These are phyloP conservation scores for Epichloe gansuensis DNA, from an alignment of 2,329 filamentous ascomycete genomes.

Conservation along the genomic window DNA sequence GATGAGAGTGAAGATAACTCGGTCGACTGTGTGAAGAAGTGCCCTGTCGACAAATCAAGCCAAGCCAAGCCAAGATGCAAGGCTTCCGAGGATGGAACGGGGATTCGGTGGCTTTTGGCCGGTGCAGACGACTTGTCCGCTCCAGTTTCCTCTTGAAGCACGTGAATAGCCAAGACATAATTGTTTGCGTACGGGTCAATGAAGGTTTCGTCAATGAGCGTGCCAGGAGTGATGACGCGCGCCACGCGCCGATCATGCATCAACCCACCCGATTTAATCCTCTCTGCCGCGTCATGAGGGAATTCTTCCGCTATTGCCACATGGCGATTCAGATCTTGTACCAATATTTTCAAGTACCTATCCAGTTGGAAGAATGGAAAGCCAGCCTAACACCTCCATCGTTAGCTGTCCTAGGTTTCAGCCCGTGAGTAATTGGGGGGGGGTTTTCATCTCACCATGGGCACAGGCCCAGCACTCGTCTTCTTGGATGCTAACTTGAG, in stretches of 20 bases:
- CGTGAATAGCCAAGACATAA: slow-evolving; percentile 72
- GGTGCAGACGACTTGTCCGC: neutral
- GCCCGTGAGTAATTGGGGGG: neutral
- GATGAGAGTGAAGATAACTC: slow-evolving; percentile 62
- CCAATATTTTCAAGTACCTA: slow-evolving; percentile 80
- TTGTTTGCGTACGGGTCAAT: slow-evolving; percentile 92
- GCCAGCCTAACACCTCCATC: slow-evolving; percentile 46
- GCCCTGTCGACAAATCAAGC: slow-evolving; percentile 89
- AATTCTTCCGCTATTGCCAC: slow-evolving; percentile 94
- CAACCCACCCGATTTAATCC: slow-evolving; percentile 61
- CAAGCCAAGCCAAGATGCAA: slow-evolving; percentile 65
- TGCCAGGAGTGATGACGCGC: slow-evolving; percentile 85
- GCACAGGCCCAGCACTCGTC: slow-evolving; percentile 63
- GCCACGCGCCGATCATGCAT: slow-evolving; percentile 77
- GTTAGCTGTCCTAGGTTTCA: slow-evolving; percentile 3
- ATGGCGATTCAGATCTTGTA: slow-evolving; percentile 79
- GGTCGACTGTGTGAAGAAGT: slow-evolving; percentile 76
- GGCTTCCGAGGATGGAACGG: slow-evolving; percentile 5
- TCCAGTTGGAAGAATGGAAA: slow-evolving; percentile 92
- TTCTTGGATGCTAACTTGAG: slow-evolving; percentile 75
- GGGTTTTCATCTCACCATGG: slow-evolving; percentile 52
- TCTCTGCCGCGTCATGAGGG: slow-evolving; percentile 56
- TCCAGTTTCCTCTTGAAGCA: slow-evolving; percentile 17
- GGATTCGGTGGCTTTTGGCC: neutral
- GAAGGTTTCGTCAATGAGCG: slow-evolving; percentile 93